phyloP scores from a whole-genome alignment of 176 grass and related monocot genomes.

The Rhynchospora tenuis region DNA sequence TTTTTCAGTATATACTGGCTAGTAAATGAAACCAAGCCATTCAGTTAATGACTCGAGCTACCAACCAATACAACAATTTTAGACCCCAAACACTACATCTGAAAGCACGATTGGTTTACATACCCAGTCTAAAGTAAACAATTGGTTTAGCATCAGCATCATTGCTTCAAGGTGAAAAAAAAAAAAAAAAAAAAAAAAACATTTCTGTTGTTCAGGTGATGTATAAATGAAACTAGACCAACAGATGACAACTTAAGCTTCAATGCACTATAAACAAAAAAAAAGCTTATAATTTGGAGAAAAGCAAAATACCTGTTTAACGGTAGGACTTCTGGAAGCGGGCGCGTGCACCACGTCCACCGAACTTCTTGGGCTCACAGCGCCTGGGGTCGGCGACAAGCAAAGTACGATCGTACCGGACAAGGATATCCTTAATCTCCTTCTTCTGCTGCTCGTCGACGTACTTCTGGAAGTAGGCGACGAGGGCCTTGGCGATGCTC shows the following conservation, averaged over 20 bases:
- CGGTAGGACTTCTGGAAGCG: constrained; percentile 86
- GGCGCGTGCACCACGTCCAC: constrained; percentile 62
- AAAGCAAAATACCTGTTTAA: constrained; percentile 30
- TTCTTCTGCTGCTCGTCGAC: constrained; percentile 76
- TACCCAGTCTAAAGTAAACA: background rate
- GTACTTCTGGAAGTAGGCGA: constrained; percentile 79
- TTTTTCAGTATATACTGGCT: too few relatives aligned
- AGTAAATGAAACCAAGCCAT: too few relatives aligned
- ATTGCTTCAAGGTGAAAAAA: too few relatives aligned
- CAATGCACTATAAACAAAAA: background rate
- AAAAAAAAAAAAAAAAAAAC: too few relatives aligned
- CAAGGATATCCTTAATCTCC: constrained; percentile 80
- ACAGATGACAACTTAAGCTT: too few relatives aligned
- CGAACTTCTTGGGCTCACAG: constrained; percentile 89
- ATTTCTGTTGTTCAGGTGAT: too few relatives aligned
- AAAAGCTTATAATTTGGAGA: background rate
- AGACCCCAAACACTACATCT: too few relatives aligned
- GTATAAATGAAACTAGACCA: too few relatives aligned
- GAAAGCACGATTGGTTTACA: background rate
- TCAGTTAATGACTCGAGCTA: too few relatives aligned
- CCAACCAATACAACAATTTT: background rate
- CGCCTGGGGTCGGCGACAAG: constrained; percentile 73
- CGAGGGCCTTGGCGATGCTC: constrained; percentile 71
- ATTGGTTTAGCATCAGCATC: background rate
- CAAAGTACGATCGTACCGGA: constrained; percentile 66